These are phyloP conservation scores for Cyclotella cryptica DNA, from an alignment of 108 stramenopile species.

Conservation along the genomic window DNA sequence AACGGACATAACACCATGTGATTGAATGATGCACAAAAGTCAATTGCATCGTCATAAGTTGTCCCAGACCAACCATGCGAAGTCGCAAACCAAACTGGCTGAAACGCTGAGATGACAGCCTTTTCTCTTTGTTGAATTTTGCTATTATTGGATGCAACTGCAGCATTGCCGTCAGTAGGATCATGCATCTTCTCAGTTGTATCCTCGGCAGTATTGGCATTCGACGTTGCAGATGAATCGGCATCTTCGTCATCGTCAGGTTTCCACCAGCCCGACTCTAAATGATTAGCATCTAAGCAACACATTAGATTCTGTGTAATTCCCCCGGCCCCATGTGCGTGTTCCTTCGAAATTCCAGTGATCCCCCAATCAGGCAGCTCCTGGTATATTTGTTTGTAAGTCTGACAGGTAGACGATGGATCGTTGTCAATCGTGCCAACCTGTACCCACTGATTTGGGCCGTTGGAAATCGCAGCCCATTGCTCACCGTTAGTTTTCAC, in stretches of 20 bases:
- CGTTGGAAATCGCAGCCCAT: conserved; percentile 48
- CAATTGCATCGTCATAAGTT: conserved; percentile 42
- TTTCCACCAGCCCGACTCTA: conserved; percentile 35
- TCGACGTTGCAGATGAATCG: background rate
- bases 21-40: conserved; percentile 43
- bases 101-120: conserved; percentile 38
- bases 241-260: conserved; percentile 6
- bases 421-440: conserved; percentile 27
- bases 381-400: conserved; percentile 35
- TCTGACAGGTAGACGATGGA: conserved; percentile 25
- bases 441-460: conserved; percentile 46
- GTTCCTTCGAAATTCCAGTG: conserved; percentile 34
- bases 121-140: conserved; percentile 41
- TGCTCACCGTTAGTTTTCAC: conserved; percentile 35
- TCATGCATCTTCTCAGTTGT: conserved; percentile 14
- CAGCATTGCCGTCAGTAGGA: conserved; percentile 25
- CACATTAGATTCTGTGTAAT: conserved; percentile 52
- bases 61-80: conserved; percentile 39
- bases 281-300: conserved; percentile 33
- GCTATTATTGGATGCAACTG: conserved; percentile 20
- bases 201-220: conserved; percentile 10
- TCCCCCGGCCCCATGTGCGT: conserved; percentile 50
- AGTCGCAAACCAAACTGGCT: conserved; percentile 35
- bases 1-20: conserved; percentile 54
- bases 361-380: conserved; percentile 39